phyloP scores from a whole-genome alignment of 352 stramenopile species.

The Phytophthora palmivora region DNA sequence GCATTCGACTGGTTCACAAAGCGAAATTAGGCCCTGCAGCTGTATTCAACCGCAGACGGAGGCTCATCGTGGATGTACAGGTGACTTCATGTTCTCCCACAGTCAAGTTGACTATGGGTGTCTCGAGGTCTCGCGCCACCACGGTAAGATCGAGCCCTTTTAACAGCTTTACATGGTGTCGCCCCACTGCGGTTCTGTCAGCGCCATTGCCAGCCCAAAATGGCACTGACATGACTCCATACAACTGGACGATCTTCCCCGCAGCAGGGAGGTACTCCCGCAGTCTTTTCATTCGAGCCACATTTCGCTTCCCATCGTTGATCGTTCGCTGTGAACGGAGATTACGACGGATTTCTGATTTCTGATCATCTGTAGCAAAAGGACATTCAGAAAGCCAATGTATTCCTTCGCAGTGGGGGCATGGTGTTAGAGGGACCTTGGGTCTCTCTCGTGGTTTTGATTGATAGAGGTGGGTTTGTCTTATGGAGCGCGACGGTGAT shows the following conservation, averaged over 20 bases:
- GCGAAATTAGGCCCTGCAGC: not conserved
- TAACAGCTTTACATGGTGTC: not conserved
- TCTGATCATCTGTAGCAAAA: not conserved
- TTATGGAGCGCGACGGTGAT: not conserved
- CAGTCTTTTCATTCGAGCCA: not conserved
- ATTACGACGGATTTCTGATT: not conserved
- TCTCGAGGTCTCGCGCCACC: not conserved
- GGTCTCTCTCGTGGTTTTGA: not conserved
- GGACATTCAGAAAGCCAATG: not conserved
- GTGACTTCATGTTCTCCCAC: slow-evolving; percentile 1
- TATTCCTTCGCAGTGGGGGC: not conserved
- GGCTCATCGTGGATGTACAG: not conserved
- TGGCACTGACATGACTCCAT: not conserved
- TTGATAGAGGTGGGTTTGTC: not conserved
- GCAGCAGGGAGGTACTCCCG: not conserved
- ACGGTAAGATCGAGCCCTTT: not conserved
- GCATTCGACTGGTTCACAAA: not conserved
- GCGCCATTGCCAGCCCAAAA: slow-evolving; percentile 3
- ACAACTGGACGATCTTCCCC: not conserved
- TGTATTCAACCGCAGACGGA: not conserved
- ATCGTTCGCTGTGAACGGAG: not conserved
- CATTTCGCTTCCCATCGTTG: not conserved
- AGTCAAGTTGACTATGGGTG: not conserved
- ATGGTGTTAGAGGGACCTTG: not conserved
- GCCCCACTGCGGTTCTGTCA: not conserved